Percentiles rank a stretch among this genome's conserved stretches.
Conservation (phyloP, 306 rosid species). For the Styphnolobium japonicum region DNA sequence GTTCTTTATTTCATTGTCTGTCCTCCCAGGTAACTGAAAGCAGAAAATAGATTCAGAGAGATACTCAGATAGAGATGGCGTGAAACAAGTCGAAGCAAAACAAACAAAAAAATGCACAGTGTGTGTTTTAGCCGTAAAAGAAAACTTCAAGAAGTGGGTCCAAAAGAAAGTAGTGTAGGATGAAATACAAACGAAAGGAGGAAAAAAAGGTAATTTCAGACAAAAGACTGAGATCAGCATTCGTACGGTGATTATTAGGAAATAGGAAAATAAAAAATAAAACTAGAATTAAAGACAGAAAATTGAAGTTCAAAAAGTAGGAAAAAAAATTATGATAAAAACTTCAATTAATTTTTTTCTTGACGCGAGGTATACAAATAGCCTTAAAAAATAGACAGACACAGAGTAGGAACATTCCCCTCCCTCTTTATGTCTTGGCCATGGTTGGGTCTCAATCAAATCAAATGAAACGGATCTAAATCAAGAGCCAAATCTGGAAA, state of each 20-base stretch:
- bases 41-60: neutral
- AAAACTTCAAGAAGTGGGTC: slow-evolving; percentile 6
- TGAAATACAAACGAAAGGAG: neutral
- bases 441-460: neutral
- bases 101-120: neutral
- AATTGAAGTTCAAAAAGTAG: neutral
- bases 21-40: slow-evolving; percentile 67
- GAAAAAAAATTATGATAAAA: neutral
- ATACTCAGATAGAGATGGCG: neutral
- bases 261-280: neutral
- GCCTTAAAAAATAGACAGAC: too few relatives aligned
- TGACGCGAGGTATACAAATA: neutral
- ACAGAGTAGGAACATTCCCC: neutral
- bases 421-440: neutral
- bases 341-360: neutral
- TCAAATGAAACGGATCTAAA: neutral
- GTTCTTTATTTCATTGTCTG: slow-evolving; percentile 81
- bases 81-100: neutral
- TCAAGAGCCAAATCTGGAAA: neutral
- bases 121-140: neutral
- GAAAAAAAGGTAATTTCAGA: neutral
- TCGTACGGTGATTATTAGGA: neutral
- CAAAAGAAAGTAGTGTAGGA: neutral
- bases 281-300: neutral
- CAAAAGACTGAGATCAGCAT: slow-evolving; percentile 17